Evolutionary conservation across 78 protist genomes (phyloP), one percentile per base, ranked within the genome.

Genomic region (Dictyostelium purpureum): DNA sequence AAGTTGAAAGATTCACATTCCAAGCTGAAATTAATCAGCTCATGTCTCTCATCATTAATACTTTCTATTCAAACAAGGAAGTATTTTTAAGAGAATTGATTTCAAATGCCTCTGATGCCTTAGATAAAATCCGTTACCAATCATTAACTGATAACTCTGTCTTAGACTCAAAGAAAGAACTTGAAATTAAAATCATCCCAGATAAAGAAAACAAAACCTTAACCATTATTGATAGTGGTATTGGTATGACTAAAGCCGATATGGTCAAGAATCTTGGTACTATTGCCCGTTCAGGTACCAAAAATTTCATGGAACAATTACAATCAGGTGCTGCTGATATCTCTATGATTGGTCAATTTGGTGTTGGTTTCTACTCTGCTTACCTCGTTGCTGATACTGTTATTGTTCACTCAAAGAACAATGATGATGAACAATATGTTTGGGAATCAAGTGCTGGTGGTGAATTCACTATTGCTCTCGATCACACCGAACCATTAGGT

Each of bases 281-380:
- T 71, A 99, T 99, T 82, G 99, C 99, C 43, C 88, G 93, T 82
- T 99, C 99, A 6, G 99, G 99, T 74, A 99, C 99, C 56, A 98
- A 98, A 95, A 88, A 79, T 21, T 99, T 99, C 95, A 96, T 99
- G 99, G 99, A 99, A 94, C 98, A 98, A 24, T 89, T 98, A 37
- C 67, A 76, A 65, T 94, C 96, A 19, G 99, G 99, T 37, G 98
- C 98, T 19, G 99, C 99, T 12, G 99, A 98, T 89, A 89, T 99
- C 19, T 59, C 92, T 88, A 96, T 99, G 98, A 99, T 99, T 63
- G 99, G 99, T 21, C 99, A 99, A 94, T 99, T 99, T 90, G 99
- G 99, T 96, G 99, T 99, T 67, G 99, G 99, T 40, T 99, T 99
- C 99, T 99, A 99, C 98, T 98, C 99, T 40, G 99, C 99, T 35